Evolutionary conservation across 179 eudicot species (phyloP), one percentile per base, ranked within the genome.

Genomic region (Amaranthus tricolor): DNA sequence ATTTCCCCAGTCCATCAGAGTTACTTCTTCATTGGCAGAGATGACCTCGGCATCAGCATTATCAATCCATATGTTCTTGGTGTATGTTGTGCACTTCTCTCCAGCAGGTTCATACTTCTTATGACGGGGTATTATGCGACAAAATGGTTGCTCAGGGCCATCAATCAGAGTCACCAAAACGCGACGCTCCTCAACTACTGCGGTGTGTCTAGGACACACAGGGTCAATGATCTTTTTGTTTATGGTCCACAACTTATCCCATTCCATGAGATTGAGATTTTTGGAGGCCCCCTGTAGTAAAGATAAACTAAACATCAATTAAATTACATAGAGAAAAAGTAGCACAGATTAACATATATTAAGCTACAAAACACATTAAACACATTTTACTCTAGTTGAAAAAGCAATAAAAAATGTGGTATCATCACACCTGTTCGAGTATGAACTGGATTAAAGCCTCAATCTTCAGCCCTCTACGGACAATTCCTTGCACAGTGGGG

Each of bases 1-100:
- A 82, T 96, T 93, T 15, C 99, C 99, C 99, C 99, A 96, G 71
- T 96, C 99, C 97, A 91, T 96, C 17, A 96, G 77, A 8, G 99
- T 96, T 47, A 96, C 87, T 79, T 96, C 99, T 82, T 96, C 99
- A 71, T 82, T 80, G 43, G 75, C 88, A 51, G 97, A 91, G 71
- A 93, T 83, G 19, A 84, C 84, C 74, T 79, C 85, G 21, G 93
- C 96, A 85, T 96, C 99, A 72, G 84, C 96, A 68, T 82, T 75
- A 64, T 96, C 98, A 49, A 93, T 85, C 99, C 99, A 96, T 68
- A 96, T 84, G 73, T 79, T 85, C 76, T 82, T 93, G 16, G 91
- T 84, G 82, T 82, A 96, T 63, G 96, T 89, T 2, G 96, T 91
- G 51, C 89, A 85, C 77, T 91, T 91, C 47, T 81, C 83, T 58